These are phyloP conservation scores for Cadophora malorum DNA, from an alignment of 2,329 filamentous ascomycete genomes.

Conservation along the genomic window DNA sequence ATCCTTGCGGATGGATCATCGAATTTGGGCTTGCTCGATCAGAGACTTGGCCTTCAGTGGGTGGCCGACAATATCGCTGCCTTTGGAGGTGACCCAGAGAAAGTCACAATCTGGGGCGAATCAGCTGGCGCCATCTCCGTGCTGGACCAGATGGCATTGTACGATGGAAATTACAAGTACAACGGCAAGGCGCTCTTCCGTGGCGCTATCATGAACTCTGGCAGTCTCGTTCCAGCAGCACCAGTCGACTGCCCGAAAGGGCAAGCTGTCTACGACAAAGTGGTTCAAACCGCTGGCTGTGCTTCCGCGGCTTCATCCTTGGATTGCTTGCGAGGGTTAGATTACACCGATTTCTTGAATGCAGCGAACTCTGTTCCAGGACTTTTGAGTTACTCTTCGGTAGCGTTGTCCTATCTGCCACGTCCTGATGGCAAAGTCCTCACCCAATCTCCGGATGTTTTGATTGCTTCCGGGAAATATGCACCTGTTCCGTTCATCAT, in stretches of 20 bases:
- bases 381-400: conserved; percentile 68
- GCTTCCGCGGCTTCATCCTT: conserved; percentile 60
- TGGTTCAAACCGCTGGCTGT: conserved; percentile 68
- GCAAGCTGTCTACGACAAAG: conserved; percentile 67
- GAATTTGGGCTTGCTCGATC: conserved; percentile 75
- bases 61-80: conserved; percentile 75
- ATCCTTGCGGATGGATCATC: conserved; percentile 68
- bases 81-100: conserved; percentile 80
- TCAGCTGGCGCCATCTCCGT: conserved; percentile 73
- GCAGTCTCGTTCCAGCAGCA: conserved; percentile 64
- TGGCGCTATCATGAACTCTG: conserved; percentile 79
- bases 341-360: conserved; percentile 64
- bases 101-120: conserved; percentile 82
- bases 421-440: conserved; percentile 72
- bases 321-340: conserved; percentile 66
- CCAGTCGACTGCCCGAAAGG: conserved; percentile 69
- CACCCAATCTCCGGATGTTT: conserved; percentile 65
- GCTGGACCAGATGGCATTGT: conserved; percentile 76
- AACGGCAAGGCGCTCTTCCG: conserved; percentile 77
- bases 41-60: conserved; percentile 75
- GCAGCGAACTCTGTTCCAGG: conserved; percentile 74
- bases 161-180: conserved; percentile 74
- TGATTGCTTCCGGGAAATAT: conserved; percentile 59
- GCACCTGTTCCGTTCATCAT: conserved; percentile 68
- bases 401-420: conserved; percentile 77